Conservation (phyloP, 1,284 basidiomycete genomes). For the Butyriboletus appendiculatus region DNA sequence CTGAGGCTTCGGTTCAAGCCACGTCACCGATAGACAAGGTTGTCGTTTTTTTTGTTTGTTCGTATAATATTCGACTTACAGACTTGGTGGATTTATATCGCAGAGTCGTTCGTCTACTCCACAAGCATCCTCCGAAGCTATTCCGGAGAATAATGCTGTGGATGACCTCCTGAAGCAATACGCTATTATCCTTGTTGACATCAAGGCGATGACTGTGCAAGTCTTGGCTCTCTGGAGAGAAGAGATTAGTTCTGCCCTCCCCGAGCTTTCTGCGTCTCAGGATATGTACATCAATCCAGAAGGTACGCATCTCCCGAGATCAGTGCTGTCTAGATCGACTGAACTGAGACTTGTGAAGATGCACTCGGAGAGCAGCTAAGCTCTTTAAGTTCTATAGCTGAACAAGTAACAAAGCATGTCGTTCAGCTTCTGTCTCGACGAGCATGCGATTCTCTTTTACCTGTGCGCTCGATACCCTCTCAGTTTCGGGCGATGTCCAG, state of each 20-base stretch:
- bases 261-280: slow-evolving; percentile 33
- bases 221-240: slow-evolving; percentile 61
- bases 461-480: slow-evolving; percentile 86
- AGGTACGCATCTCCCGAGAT: slow-evolving; percentile 41
- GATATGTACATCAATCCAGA: slow-evolving; percentile 46
- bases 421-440: slow-evolving; percentile 73
- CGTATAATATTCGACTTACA: background rate
- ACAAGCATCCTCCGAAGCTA: slow-evolving; percentile 45
- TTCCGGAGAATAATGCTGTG: slow-evolving; percentile 52
- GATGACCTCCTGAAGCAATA: slow-evolving; percentile 70
- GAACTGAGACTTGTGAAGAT: slow-evolving; percentile 39
- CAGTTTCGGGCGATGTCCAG: slow-evolving; percentile 84
- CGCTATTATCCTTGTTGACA: slow-evolving; percentile 65
- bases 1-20: slow-evolving; percentile 36
- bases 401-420: slow-evolving; percentile 63
- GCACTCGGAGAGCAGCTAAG: slow-evolving; percentile 57
- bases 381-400: slow-evolving; percentile 48
- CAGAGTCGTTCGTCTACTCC: slow-evolving; percentile 54
- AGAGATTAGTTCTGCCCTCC: slow-evolving; percentile 65
- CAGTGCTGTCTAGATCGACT: background rate
- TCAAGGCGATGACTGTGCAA: slow-evolving; percentile 54
- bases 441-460: slow-evolving; percentile 82
- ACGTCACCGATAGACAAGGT: slow-evolving; percentile 34
- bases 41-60: background rate
- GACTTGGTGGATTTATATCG: background rate